Evolutionary conservation across 2,329 filamentous ascomycete genomes (phyloP), one percentile per base, ranked within the genome.

Genomic region (Pezicula neosporulosa): DNA sequence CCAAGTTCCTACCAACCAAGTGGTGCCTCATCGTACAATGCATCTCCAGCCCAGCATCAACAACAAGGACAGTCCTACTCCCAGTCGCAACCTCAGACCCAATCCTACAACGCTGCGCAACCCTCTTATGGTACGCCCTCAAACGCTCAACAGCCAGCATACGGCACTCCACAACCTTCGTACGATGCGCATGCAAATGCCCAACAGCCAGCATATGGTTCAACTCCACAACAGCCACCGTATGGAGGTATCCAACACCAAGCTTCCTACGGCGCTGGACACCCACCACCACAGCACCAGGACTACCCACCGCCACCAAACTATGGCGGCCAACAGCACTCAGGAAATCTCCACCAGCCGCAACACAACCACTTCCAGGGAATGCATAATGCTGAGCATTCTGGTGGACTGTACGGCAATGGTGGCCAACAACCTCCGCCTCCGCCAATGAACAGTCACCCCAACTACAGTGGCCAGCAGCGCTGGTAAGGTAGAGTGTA

Each of bases 1-100:
- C 79, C 82, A n/a, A 68, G 77, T 13, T 77, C 80, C 6, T 86
- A 86, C 64, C 78, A 84, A 60, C 69, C 74, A 27, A 50, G 55
- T 36, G 59, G 56, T 16, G 49, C 55, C 21, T 49, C 51, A 16
- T 50, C 49, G 12, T 60, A 60, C 48, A 54, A 56, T 28, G 49
- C 54, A 41, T 53, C 52, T 24, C 28, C 49, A 4, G 28, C 28
- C 12, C 42, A 33, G 10, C 53, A 50, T 4, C 44, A 47, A 36
- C 27, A n/a, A 16, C 36, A 42, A 21, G 33, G 43, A 19, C 42
- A 27, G n/a, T 45, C 55, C 12, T 50, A 54, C 12, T 47, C 48
- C 7, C 56, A 57, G 8, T 45, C 48, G 33, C 39, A 24, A 16
- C 16, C 24, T 42, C 19, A 47, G 21, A 33, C 13, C 15, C 51